Percentiles rank a stretch among this genome's conserved stretches.
Conservation (phyloP, 805 yeast genomes). For the Yamadazyma olivae region DNA sequence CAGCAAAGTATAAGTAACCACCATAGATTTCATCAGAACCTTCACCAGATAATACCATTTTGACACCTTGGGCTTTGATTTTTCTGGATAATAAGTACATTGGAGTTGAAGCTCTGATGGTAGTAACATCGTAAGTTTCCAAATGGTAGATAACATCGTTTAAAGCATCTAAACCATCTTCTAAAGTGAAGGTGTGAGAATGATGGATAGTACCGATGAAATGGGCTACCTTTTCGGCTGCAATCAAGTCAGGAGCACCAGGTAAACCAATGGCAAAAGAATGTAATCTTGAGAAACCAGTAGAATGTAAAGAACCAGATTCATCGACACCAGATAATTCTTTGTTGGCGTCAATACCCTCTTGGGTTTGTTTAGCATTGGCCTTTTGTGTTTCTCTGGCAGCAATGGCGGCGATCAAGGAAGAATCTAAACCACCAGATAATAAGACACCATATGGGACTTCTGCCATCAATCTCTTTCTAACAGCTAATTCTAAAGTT, state of each 20-base stretch:
- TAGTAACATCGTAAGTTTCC: constrained; percentile 98
- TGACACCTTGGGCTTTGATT: constrained; percentile 99
- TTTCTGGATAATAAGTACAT: constrained; percentile 95
- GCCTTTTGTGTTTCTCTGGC: constrained; percentile 92
- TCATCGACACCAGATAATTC: constrained; percentile 92
- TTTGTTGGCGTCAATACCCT: constrained; percentile 59
- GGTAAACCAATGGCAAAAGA: constrained; percentile 97
- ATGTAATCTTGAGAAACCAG: constrained; percentile 76
- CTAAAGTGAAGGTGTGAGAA: constrained; percentile 94
- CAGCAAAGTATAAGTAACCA: constrained; percentile 95
- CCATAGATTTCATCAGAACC: constrained; percentile 99
- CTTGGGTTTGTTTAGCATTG: constrained; percentile 30
- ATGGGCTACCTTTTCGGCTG: constrained; percentile 95
- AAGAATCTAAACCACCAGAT: constrained; percentile 97
- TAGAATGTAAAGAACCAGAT: constrained; percentile 75
- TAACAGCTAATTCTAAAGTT: constrained; percentile 86
- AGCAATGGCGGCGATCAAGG: constrained; percentile 94
- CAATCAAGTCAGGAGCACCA: constrained; percentile 95
- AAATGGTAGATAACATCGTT: constrained; percentile 92
- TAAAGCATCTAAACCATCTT: constrained; percentile 95
- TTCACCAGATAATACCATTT: constrained; percentile 98
- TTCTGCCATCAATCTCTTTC: constrained; percentile 99
- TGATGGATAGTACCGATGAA: constrained; percentile 96
- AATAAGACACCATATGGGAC: constrained; percentile 97
- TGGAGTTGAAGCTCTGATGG: constrained; percentile 98